These are phyloP conservation scores for Camellia lanceoleosa DNA, from an alignment of 148 eudicot genomes.

Conservation along the genomic window DNA sequence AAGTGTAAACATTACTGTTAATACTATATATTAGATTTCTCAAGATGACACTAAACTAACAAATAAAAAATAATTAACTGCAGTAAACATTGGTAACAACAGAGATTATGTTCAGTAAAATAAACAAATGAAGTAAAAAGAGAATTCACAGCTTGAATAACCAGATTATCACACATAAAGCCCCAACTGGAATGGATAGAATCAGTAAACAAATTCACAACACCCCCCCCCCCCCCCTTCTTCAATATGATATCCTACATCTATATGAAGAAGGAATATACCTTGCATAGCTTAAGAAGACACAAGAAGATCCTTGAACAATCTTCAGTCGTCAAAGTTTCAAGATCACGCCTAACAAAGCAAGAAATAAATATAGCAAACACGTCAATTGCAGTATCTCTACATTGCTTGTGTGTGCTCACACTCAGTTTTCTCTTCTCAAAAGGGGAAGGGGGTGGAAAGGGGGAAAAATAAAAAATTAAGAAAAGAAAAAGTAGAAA, in stretches of 20 bases:
- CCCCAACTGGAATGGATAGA: not conserved
- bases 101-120: not conserved
- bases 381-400: not conserved
- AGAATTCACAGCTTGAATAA: not conserved
- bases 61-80: not conserved
- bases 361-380: conserved; percentile 17
- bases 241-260: not conserved
- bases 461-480: not conserved
- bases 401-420: not conserved
- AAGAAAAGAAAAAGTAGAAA: not conserved
- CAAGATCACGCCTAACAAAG: conserved; percentile 32
- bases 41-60: not conserved
- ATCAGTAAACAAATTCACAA: conserved; percentile 4
- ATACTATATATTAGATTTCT: too few relatives aligned
- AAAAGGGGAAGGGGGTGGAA: not conserved
- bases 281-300: conserved; percentile 72
- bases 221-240: not conserved
- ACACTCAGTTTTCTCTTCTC: not conserved
- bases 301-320: conserved; percentile 42
- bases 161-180: not conserved
- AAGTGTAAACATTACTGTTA: too few relatives aligned
- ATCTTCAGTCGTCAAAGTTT: conserved; percentile 53
- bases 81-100: not conserved
- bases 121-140: not conserved
- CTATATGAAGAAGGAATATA: conserved; percentile 21